Base-by-base conservation (phyloP, 805 yeast genomes). In the Debaryomyces prosopidis region DNA sequence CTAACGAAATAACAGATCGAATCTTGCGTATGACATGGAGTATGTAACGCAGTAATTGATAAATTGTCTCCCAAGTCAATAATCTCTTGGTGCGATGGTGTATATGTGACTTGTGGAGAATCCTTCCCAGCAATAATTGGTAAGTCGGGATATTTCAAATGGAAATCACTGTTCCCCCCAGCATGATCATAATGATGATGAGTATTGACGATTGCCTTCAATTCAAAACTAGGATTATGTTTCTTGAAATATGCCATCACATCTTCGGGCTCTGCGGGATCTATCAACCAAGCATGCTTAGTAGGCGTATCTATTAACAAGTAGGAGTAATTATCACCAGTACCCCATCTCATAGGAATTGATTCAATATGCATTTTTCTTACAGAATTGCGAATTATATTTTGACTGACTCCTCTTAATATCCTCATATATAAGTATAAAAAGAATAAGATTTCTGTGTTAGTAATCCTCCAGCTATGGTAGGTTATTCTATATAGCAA, bases 11-110 rank as follows among this genome's bases (percentile, higher is more conserved):
- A 94, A 60, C 98, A 92, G 48, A 94, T 87, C 3, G 96, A 89
- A 66, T 94, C 99, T 66, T 87, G 94, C 0, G 99, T 94, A 65
- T 94, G 99, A 62, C 99, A 94, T 3, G 99, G 99, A 0, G 99
- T 94, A 66, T 92, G 92, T 33, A 92, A 72, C 0, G 97, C 95
- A 1, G 84, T 82, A 41, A 91, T 79, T 14, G 80, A 74, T 41
- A 92, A 60, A 49, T 76, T 63, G 34, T 74, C 69, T 3, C 97
- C 96, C 47, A 90, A 68, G 48, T 76, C 73, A 48, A 87, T 71
- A 15, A 71, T 68, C 49, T 82, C 87, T 11, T 75, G 68, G 60
- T 89, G 83, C 0, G 73, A 65, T 2, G 96, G 96, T 3, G 90
- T 82, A 45, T 76, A 71, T 0, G 85, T 75, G 15, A 92, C 95